phyloP scores from a whole-genome alignment of 208 protist species.

The Lotmaria passim region DNA sequence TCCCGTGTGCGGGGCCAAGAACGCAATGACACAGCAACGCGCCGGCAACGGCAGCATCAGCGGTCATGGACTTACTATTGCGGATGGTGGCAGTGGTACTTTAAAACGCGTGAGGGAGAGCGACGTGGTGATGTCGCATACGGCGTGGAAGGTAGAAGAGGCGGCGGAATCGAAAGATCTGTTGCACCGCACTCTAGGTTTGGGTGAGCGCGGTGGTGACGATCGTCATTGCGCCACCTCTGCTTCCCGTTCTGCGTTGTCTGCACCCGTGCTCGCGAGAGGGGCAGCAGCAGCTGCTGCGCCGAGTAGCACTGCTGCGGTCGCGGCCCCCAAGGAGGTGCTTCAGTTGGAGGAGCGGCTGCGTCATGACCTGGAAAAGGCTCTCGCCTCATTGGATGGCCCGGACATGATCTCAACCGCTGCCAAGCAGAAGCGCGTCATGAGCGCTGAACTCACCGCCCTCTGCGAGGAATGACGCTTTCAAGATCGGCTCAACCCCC shows the following conservation, averaged over 20 bases:
- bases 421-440: constrained; percentile 43
- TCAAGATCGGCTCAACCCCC: too few species aligned
- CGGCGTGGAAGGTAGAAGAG: constrained; percentile 15
- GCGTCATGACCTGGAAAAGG: constrained; percentile 45
- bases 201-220: not conserved
- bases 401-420: constrained; percentile 43
- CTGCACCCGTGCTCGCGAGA: too few species aligned
- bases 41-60: not conserved
- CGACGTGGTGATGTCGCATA: not conserved
- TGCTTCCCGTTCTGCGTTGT: not conserved
- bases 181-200: constrained; percentile 8
- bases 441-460: constrained; percentile 36
- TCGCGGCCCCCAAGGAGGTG: constrained; percentile 6
- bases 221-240: not conserved
- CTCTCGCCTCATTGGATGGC: constrained; percentile 54
- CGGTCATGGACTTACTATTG: not conserved
- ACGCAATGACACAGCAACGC: not conserved
- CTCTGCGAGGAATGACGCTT: constrained; percentile 18
- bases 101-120: constrained; percentile 9
- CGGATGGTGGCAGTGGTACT: not conserved
- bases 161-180: constrained; percentile 5
- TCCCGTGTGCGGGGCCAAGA: constrained; percentile 62
- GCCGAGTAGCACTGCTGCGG: not conserved
- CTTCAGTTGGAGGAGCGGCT: constrained; percentile 49
- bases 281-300: too few species aligned